phyloP scores from a whole-genome alignment of 495 filamentous ascomycete species.

The Tetracladium marchalianum region DNA sequence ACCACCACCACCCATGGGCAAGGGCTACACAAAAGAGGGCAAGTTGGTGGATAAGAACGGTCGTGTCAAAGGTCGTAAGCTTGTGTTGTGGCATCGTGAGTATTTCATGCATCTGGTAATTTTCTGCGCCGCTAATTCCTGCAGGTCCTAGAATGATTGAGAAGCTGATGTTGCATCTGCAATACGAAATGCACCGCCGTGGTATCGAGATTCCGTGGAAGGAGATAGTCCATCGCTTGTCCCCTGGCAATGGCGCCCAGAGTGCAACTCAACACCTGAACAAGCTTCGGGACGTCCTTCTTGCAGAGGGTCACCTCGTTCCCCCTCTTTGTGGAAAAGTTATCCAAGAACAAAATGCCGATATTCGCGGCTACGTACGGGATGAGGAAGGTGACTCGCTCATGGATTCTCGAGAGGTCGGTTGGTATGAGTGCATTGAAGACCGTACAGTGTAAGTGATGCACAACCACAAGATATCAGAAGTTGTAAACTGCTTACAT shows the following conservation, averaged over 20 bases:
- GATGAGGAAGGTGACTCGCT: conserved; percentile 7
- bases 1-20: no score
- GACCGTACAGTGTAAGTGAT: conserved; percentile 13
- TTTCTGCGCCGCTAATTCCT: not conserved
- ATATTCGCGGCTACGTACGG: conserved; percentile 24
- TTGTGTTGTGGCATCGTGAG: conserved; percentile 27
- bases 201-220: conserved; percentile 23
- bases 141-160: conserved; percentile 28
- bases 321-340: conserved; percentile 21
- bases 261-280: conserved; percentile 22
- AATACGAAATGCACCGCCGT: conserved; percentile 22
- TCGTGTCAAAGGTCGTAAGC: conserved; percentile 20
- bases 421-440: conserved; percentile 19
- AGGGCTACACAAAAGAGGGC: no score
- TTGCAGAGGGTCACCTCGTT: conserved; percentile 27
- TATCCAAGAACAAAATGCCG: conserved; percentile 4
- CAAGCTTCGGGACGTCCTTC: conserved; percentile 18
- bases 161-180: conserved; percentile 24
- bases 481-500: no score
- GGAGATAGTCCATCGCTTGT: conserved; percentile 22
- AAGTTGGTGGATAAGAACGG: conserved; percentile 18
- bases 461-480: no score
- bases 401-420: conserved; percentile 11
- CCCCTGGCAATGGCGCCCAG: conserved; percentile 22
- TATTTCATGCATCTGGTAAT: not conserved